phyloP scores from a whole-genome alignment of 306 rosid genomes.

The Rubus idaeus region DNA sequence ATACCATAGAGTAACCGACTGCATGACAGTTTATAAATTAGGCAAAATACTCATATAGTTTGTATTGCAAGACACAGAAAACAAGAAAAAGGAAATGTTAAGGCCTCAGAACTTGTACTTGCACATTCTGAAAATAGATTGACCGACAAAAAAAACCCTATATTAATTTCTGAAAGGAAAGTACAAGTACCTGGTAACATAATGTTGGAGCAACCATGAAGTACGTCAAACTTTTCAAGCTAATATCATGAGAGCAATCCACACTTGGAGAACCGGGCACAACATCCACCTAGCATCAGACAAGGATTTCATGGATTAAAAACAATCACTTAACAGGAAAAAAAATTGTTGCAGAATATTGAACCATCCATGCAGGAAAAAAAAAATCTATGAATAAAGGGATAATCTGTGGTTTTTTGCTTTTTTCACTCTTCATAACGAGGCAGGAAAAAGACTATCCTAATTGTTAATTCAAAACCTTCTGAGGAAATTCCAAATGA shows the following conservation, averaged over 20 bases:
- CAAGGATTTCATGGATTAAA: conserved; percentile 22
- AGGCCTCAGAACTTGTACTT: background rate
- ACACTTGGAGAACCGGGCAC: conserved; percentile 35
- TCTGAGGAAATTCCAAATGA: background rate
- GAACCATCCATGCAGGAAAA: background rate
- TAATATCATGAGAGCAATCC: conserved; percentile 51
- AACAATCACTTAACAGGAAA: background rate
- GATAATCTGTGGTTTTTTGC: background rate
- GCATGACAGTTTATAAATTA: background rate
- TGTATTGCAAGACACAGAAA: background rate
- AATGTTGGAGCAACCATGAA: conserved; percentile 97
- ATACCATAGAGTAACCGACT: background rate
- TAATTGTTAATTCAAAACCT: background rate
- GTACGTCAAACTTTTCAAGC: conserved; percentile 72
- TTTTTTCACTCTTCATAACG: conserved; percentile 8
- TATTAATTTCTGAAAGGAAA: background rate
- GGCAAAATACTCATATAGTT: background rate
- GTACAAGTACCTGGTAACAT: conserved; percentile 82
- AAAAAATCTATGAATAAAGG: background rate
- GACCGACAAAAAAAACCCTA: background rate
- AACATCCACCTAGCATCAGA: conserved; percentile 60
- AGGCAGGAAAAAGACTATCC: background rate
- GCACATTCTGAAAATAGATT: background rate
- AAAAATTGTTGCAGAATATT: background rate
- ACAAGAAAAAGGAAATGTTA: background rate